Evolutionary conservation across 768 basidiomycete genomes (phyloP), one percentile per base, ranked within the genome.

Genomic region (Gloeostereum incarnatum): DNA sequence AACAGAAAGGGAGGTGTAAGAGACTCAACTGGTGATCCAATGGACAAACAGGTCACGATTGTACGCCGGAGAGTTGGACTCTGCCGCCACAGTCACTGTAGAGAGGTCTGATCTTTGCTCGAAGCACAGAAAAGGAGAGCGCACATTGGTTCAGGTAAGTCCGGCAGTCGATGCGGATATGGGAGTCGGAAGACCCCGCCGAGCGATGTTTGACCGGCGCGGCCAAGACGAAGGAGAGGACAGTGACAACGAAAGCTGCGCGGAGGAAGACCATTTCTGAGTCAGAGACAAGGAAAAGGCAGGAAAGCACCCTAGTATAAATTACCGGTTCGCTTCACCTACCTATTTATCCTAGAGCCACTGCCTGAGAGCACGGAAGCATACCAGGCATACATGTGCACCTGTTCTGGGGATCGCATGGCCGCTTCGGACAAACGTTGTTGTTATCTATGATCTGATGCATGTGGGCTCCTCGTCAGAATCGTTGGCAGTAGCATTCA

Each of bases 1-100:
- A 31, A 8, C 31, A 34, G 21, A 14, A 18, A 16, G 26, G 11
- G 13, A 31, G 20, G 14, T 7, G 14, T 19, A 40, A 27, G 24
- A 9, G 19, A 58, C 66, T 34, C 19, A n/a, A 72, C 70, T 66
- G 26, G 49, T 70, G 38, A 66, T 62, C 72, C 73, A 75, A 16
- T 59, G 61, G 35, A 62, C 60, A 60, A 74, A 75, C 30, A 50
- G 44, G 39, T 55, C 51, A 5, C 73, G 46, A 17, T 41, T 40
- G 44, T 69, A 68, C 2, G 67, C 62, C 0, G 67, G 67, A 7
- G 47, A 46, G 44, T 69, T 68, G 21, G 62, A 65, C 36, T 63
- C 62, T 10, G 50, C 58, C 5, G 62, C 65, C 7, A 68, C 66
- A 6, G 59, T 59, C 33, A 69, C 58, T 60, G 9, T 20, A 16